Base-by-base conservation (phyloP, 768 basidiomycete genomes). In the Vishniacozyma victoriae region DNA sequence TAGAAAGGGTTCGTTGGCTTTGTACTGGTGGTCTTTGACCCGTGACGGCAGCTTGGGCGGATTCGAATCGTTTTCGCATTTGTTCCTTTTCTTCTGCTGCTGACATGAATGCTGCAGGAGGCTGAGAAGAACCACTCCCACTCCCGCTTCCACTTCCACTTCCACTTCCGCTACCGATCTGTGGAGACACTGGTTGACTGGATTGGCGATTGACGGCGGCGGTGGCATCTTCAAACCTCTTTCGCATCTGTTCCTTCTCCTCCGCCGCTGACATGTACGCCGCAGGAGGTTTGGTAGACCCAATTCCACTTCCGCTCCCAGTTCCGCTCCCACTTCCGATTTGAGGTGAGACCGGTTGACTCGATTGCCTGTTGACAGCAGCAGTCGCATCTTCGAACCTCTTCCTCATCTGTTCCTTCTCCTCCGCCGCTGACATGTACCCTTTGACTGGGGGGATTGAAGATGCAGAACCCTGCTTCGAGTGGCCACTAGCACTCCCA, bases 31-130 rank as follows among this genome's bases (percentile, higher is more conserved):
- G 29, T 33, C n/a, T n/a, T 33, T 33, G 29, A 33, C 29, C 29
- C 9, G 9, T 9, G 29, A 51, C 59, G 11, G 49, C 39, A 19
- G 31, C 16, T 12, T 48, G 60, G 19, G 69, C 67, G 11, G 53
- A 48, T 50, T 69, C 67, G 48, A 63, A 67, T 39, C 64, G 38
- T 18, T 38, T 41, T 25, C 55, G 37, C 69, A 67, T 68, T 23
- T 52, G 33, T 19, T 68, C 62, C 38, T 70, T 70, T 48, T 70
- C 69, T 26, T 67, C 56, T 26, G 54, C 53, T 3, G 68, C 65
- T 4, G 52, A 50, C 24, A 53, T 48, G 46, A 49, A 70, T n/a
- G 29, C 29, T 33, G 29, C 29, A 33, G 9, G 9, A n/a, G 9
- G 9, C 29, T 33, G 29, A 33, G 29, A 9, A 33, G 9, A 33